These are phyloP conservation scores for Coemansia javaensis DNA, from an alignment of 192 early-diverging fungal species.

Conservation along the genomic window DNA sequence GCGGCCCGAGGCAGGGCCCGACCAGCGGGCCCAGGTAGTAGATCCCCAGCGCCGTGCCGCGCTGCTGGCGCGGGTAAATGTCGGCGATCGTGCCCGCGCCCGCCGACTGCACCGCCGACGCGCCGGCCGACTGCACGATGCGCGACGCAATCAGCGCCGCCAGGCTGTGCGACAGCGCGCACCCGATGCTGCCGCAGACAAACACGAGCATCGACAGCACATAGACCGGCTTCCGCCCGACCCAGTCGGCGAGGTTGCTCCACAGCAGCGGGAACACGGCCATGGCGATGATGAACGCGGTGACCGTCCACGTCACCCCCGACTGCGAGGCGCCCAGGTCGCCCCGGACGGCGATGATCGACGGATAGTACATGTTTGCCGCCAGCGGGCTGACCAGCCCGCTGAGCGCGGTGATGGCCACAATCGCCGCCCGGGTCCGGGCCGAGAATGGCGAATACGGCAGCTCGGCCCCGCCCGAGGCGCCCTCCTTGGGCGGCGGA, in stretches of 20 bases:
- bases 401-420: conserved; percentile 35
- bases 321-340: conserved; percentile 41
- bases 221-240: conserved; percentile 50
- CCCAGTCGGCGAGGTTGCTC: conserved; percentile 51
- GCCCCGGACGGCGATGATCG: conserved; percentile 30
- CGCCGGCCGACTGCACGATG: conserved; percentile 47
- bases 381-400: conserved; percentile 51
- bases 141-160: conserved; percentile 44
- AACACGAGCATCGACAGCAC: conserved; percentile 41
- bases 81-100: conserved; percentile 54
- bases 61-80: conserved; percentile 48
- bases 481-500: not conserved
- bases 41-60: conserved; percentile 54
- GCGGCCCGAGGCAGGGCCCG: conserved; percentile 52
- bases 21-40: conserved; percentile 52
- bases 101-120: conserved; percentile 47
- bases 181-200: conserved; percentile 44
- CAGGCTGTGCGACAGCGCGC: conserved; percentile 36
- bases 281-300: conserved; percentile 46
- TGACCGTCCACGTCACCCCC: conserved; percentile 45
- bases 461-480: conserved; percentile 1
- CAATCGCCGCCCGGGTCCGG: conserved; percentile 22
- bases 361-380: conserved; percentile 51
- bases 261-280: conserved; percentile 54
- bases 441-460: conserved; percentile 46